Evolutionary conservation across 1,284 basidiomycete genomes (phyloP).

Genomic region (Melanopsichium pennsylvanicum): DNA sequence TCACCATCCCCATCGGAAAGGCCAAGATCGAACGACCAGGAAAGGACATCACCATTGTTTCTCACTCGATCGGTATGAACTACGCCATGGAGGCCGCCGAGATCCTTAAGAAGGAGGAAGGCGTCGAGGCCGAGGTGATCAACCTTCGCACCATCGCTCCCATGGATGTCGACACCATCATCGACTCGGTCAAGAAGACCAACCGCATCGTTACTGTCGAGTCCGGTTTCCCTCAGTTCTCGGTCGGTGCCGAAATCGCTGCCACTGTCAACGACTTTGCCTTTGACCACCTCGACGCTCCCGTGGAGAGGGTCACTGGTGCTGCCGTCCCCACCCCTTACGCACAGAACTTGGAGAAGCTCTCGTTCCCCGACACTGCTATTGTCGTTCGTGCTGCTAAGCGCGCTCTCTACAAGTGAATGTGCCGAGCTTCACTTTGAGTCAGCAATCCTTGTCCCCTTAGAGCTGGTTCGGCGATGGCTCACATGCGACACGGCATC

Average conservation of each 20-base stretch:
- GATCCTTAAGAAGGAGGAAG: slow-evolving; percentile 85
- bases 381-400: slow-evolving; percentile 58
- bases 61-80: slow-evolving; percentile 71
- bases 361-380: slow-evolving; percentile 61
- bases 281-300: slow-evolving; percentile 75
- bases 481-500: no score
- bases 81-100: slow-evolving; percentile 76
- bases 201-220: slow-evolving; percentile 94
- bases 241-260: slow-evolving; percentile 97
- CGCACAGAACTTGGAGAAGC: slow-evolving; percentile 71
- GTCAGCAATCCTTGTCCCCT: background rate
- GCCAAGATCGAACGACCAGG: slow-evolving; percentile 94
- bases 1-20: slow-evolving; percentile 91
- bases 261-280: slow-evolving; percentile 79
- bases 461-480: background rate
- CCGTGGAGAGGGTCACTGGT: slow-evolving; percentile 95
- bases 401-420: slow-evolving; percentile 61
- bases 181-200: slow-evolving; percentile 96
- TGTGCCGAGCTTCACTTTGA: background rate
- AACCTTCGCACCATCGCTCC: slow-evolving; percentile 95
- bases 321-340: slow-evolving; percentile 70
- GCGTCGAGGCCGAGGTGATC: slow-evolving; percentile 96
- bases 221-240: slow-evolving; percentile 97
- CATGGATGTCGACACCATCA: slow-evolving; percentile 95
- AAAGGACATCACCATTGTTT: slow-evolving; percentile 91